Evolutionary conservation across 352 stramenopile genomes (phyloP), one percentile per base, ranked within the genome.

Genomic region (Pythium guiyangense): DNA sequence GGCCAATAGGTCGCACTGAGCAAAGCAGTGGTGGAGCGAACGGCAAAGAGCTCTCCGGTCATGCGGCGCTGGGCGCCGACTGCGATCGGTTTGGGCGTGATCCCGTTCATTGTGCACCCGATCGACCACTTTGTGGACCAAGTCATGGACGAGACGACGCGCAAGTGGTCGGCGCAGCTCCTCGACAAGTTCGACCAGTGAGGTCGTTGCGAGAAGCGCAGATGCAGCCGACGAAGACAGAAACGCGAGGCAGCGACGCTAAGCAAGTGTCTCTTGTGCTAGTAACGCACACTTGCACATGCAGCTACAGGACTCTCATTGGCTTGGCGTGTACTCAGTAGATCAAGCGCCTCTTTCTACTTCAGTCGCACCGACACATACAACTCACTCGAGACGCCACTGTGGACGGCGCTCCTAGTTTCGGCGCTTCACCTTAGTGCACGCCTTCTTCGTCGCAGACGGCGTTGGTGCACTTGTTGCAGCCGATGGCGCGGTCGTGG

Each of bases 101-200:
- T 97, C 56, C 86, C 87, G 2, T 67, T 96, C 45, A 96, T 97
- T 60, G 83, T 96, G 56, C 79, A 92, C 60, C 88, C 88, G 25
- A 88, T 97, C 43, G 87, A 97, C 70, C 50, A 63, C 42, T 69
- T 87, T 9, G 79, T 90, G 9, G 77, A 90, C 52, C 47, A 49
- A 3, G 53, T 67, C 11, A 86, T 90, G 77, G 77, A 88, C 59
- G 60, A 58, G 39, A 73, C 73, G 20, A 72, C 74, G 27, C 75
- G 75, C 54, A 70, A 82, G 48, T 85, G 75, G 78, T 59, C 70
- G 2, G 60, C 57, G 14, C 49, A 62, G 2, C 71, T 71, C 26
- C 10, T 78, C 6, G 47, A 71, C 6, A 59, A 59, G 15, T 60
- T 71, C 29, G 71, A 74, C 47, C 57, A 73, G 48, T 62, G 20